A percentile compares a stretch with the other conserved stretches of the same genome.
Evolutionary conservation across 2,329 filamentous ascomycete species (phyloP).

Genomic region (Cladosporium colombiae): DNA sequence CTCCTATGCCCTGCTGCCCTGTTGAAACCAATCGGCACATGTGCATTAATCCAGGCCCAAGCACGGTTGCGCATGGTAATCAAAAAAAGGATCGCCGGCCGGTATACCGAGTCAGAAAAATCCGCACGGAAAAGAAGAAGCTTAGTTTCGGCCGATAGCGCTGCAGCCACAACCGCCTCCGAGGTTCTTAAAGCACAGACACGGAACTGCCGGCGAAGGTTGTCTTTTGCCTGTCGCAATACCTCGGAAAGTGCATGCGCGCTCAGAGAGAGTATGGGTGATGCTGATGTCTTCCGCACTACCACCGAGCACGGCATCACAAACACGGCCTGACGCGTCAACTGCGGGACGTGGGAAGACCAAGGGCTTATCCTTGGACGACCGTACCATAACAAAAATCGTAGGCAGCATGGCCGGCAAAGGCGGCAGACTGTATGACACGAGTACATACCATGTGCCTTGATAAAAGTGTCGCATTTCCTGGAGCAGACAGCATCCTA

Average conservation of each 20-base stretch:
- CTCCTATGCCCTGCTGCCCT: neutral
- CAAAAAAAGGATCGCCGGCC: constrained; percentile 52
- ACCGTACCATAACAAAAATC: neutral
- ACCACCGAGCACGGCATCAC: neutral
- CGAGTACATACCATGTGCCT: neutral
- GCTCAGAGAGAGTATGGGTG: neutral
- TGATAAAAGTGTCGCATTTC: neutral
- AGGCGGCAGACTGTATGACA: neutral
- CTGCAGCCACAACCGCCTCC: neutral
- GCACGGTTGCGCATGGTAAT: constrained; percentile 52
- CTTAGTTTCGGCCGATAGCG: constrained; percentile 1
- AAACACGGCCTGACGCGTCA: neutral
- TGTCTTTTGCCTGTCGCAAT: neutral
- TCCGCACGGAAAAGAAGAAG: neutral
- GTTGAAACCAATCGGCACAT: neutral
- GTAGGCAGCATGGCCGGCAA: neutral
- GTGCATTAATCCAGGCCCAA: neutral
- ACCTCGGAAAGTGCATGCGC: neutral
- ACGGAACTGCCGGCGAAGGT: neutral
- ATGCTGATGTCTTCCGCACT: neutral
- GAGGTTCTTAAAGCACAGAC: constrained; percentile 6
- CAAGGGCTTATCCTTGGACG: neutral
- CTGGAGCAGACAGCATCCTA: neutral
- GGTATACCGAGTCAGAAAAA: constrained; percentile 8
- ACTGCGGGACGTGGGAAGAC: neutral